These are phyloP conservation scores for Dissophora ornata DNA, from an alignment of 192 early-diverging fungal genomes.

Conservation along the genomic window DNA sequence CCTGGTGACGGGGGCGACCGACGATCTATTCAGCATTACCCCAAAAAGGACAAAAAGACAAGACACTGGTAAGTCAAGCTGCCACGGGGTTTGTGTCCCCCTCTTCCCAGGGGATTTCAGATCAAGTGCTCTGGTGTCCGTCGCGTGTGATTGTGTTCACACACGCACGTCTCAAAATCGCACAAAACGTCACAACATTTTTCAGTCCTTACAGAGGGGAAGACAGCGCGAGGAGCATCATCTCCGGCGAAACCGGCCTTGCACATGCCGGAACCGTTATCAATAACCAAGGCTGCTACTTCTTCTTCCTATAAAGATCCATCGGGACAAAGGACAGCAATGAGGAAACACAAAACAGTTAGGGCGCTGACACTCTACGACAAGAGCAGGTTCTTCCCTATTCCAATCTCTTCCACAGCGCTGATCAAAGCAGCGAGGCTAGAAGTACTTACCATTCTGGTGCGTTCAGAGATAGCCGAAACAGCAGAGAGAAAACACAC, in stretches of 20 bases:
- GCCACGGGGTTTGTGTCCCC: too few species aligned
- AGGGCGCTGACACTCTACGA: too few species aligned
- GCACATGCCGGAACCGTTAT: conserved; percentile 96
- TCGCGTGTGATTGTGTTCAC: conserved; percentile 2
- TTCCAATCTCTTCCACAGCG: neutral
- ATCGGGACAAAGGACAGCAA: neutral
- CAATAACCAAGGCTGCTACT: conserved; percentile 90
- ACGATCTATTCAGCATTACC: conserved; percentile 73
- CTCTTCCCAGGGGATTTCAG: neutral
- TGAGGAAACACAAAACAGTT: too few species aligned
- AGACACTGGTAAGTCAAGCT: too few species aligned
- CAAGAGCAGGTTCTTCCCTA: neutral
- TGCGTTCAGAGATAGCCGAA: neutral
- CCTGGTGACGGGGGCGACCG: conserved; percentile 87
- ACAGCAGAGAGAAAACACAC: neutral
- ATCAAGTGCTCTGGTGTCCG: neutral
- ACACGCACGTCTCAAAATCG: neutral
- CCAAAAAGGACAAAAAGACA: neutral
- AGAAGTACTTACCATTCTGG: conserved; percentile 15
- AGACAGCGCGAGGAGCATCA: conserved; percentile 89
- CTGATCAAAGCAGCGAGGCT: neutral
- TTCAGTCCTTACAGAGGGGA: conserved; percentile 39
- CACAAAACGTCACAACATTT: conserved; percentile 31
- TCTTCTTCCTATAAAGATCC: conserved; percentile 69
- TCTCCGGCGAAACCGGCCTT: conserved; percentile 95